A percentile compares a stretch with the other conserved stretches of the same genome.
phyloP scores from a whole-genome alignment of 805 yeast species.

The Pichia phayaonensis region DNA sequence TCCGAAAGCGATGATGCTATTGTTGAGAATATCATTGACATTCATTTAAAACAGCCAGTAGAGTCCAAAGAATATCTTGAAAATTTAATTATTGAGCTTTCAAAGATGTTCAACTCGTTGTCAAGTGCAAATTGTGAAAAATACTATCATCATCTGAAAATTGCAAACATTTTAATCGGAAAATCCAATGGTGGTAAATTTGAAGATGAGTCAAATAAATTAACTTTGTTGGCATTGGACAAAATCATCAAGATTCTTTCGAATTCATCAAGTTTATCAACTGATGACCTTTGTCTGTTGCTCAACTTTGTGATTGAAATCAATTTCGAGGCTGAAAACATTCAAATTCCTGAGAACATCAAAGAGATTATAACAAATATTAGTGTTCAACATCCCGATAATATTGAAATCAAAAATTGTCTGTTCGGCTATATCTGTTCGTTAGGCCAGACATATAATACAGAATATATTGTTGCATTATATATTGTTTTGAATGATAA shows the following conservation, averaged over 20 bases:
- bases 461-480: constrained; percentile 18
- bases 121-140: neutral
- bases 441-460: constrained; percentile 6
- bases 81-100: constrained; percentile 3
- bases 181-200: neutral
- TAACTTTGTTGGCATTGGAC: neutral
- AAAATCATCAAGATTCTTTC: neutral
- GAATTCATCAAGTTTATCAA: neutral
- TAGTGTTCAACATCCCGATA: constrained; percentile 2
- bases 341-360: neutral
- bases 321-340: neutral
- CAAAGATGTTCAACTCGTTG: neutral
- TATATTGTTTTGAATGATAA: constrained; percentile 14
- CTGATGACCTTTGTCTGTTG: neutral
- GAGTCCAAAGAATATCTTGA: constrained; percentile 17
- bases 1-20: constrained; percentile 15
- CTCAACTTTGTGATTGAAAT: constrained; percentile 1
- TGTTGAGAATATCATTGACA: constrained; percentile 32
- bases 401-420: constrained; percentile 3
- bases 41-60: constrained; percentile 32
- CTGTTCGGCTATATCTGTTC: constrained; percentile 16
- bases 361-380: constrained; percentile 10
- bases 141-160: neutral
- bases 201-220: neutral
- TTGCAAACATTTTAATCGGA: neutral